Evolutionary conservation across 2,329 filamentous ascomycete species (phyloP), one percentile per base, ranked within the genome.

Genomic region (Ophiostoma fasciatum): DNA sequence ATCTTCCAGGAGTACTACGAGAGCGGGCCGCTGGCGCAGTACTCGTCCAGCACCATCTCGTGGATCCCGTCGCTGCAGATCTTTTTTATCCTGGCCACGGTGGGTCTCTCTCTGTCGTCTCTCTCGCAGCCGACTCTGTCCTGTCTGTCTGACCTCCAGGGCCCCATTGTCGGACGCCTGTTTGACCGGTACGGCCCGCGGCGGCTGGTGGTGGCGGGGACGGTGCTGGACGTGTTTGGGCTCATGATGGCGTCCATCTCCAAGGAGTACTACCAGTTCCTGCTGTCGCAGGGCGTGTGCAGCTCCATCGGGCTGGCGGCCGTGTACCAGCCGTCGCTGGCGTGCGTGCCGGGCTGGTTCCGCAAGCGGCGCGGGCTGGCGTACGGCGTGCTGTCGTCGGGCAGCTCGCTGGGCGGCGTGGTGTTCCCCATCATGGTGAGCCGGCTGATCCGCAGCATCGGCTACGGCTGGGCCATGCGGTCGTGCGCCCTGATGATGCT

Each of bases 181-280:
- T 76, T 68, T 45, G 75, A 79, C 38, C 53, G 53, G 1, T 61
- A 65, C 27, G 65, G 74, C 0, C 69, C 73, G 1, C 61, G 62
- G 23, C 59, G 57, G 27, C 50, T 77, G 3, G 49, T 72, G 3
- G 20, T 66, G 2, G 45, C 53, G 23, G 68, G 68, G 10, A 61
- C 61, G 3, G 52, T 70, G 41, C 48, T 70, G 40, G 62, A 70
- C 44, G 60, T 74, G 17, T 63, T 74, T 29, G 63, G 66, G 7
- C 48, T 74, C 13, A 74, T 76, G 67, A 71, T 74, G 67, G 60
- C 66, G 1, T 63, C 59, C 28, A 50, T 74, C 27, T 51, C 48
- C 7, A 41, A 31, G 20, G 13, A 43, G 36, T 55, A 54, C 41
- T 54, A 51, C 39, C 51, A 54, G 40, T 44, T 55, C 26, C 31